These are phyloP conservation scores for Rhodotorula glutinis DNA, from an alignment of 1,284 basidiomycete species.

Conservation along the genomic window DNA sequence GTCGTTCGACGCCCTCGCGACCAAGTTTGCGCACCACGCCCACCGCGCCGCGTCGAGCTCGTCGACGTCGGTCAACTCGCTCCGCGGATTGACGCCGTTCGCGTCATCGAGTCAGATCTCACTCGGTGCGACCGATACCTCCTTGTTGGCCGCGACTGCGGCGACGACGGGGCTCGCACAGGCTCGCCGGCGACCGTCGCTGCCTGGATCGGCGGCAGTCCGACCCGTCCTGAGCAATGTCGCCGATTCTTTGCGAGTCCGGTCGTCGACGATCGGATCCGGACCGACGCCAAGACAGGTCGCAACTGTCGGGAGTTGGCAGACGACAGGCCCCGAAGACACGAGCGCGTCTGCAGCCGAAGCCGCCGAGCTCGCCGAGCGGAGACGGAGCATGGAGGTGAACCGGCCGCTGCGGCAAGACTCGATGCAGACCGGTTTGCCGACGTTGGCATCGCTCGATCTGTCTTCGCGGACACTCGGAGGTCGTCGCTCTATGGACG, in stretches of 20 bases:
- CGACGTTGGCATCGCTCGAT: constrained; percentile 24
- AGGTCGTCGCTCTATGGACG: background rate
- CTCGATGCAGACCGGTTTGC: constrained; percentile 7
- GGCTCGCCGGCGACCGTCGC: background rate
- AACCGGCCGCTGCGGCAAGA: constrained; percentile 18
- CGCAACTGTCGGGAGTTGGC: background rate
- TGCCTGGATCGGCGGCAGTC: constrained; percentile 28
- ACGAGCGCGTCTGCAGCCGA: no score
- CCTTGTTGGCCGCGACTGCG: background rate
- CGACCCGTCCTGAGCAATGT: constrained; percentile 32
- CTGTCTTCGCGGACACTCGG: constrained; percentile 2
- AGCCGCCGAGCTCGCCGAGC: constrained; percentile 12
- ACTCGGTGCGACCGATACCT: constrained; percentile 13
- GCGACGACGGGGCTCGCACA: background rate
- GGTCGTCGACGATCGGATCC: background rate
- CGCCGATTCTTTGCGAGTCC: background rate
- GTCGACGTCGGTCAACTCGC: constrained; percentile 6
- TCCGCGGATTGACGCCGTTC: background rate
- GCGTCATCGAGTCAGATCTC: constrained; percentile 23
- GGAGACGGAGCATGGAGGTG: constrained; percentile 26
- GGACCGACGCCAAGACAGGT: background rate
- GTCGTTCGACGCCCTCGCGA: constrained; percentile 36
- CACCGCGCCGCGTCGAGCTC: constrained; percentile 23
- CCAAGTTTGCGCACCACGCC: constrained; percentile 18
- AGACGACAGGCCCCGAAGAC: no score